phyloP scores from a whole-genome alignment of 352 stramenopile species.

The Elongisporangium undulatum region DNA sequence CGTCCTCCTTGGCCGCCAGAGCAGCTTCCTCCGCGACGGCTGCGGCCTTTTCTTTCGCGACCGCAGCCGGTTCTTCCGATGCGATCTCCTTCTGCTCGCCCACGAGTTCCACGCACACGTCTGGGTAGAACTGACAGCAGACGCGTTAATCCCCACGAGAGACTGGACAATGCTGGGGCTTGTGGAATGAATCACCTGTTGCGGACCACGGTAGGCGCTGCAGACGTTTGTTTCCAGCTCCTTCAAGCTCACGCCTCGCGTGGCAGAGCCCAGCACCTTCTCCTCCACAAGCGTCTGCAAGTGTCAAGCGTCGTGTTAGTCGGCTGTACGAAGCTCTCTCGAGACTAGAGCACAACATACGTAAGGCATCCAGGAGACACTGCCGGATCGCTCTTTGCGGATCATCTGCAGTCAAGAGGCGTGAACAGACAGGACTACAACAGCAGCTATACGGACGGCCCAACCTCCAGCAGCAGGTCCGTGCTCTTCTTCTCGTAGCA shows the following conservation, averaged over 20 bases:
- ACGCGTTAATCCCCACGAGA: neutral
- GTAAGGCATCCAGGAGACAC: constrained; percentile 72
- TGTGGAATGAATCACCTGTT: constrained; percentile 11
- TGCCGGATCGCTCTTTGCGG: constrained; percentile 36
- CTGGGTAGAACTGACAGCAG: constrained; percentile 36
- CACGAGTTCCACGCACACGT: constrained; percentile 44
- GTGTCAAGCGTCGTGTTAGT: neutral
- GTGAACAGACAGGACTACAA: neutral
- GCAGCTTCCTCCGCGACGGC: constrained; percentile 10
- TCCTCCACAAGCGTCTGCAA: constrained; percentile 56
- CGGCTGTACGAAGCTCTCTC: neutral
- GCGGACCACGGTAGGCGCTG: constrained; percentile 55
- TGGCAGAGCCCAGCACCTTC: constrained; percentile 50
- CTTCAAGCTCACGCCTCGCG: constrained; percentile 48
- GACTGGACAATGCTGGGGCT: neutral
- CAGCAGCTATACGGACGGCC: neutral
- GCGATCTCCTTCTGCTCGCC: constrained; percentile 52
- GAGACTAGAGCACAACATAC: constrained; percentile 20
- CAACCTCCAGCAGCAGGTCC: constrained; percentile 44
- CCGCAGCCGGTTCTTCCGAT: constrained; percentile 19
- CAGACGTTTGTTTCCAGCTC: constrained; percentile 62
- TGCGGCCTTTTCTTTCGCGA: constrained; percentile 6
- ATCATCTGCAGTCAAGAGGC: constrained; percentile 41
- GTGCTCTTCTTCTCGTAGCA: constrained; percentile 60
- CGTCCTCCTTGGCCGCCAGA: constrained; percentile 7